Evolutionary conservation across 768 basidiomycete genomes (phyloP).

Genomic region (Tricholoma flavovirens): DNA sequence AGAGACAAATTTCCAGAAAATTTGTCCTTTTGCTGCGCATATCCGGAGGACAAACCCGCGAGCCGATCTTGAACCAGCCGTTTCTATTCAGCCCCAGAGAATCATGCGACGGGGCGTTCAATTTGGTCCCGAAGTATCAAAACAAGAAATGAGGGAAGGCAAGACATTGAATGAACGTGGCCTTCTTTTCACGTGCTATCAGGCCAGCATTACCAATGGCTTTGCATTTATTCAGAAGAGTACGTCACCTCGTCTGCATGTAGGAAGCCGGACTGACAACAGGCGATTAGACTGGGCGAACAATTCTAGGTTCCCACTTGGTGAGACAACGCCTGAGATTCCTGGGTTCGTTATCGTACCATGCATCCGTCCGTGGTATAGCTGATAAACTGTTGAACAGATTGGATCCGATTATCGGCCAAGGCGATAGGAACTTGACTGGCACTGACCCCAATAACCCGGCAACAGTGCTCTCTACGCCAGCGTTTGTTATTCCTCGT

Average conservation of each 20-base stretch:
- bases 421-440: conserved; percentile 19
- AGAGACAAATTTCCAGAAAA: conserved; percentile 28
- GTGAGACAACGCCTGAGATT: conserved; percentile 19
- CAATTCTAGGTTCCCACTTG: conserved; percentile 29
- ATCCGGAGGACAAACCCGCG: conserved; percentile 43
- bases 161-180: conserved; percentile 43
- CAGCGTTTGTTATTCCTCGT: conserved; percentile 37
- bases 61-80: conserved; percentile 29
- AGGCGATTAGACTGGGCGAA: conserved; percentile 32
- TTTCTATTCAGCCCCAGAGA: conserved; percentile 25
- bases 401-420: conserved; percentile 45
- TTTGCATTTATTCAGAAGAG: conserved; percentile 40
- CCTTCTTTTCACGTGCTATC: conserved; percentile 40
- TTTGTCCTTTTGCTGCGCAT: conserved; percentile 45
- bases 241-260: conserved; percentile 15
- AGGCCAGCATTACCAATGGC: conserved; percentile 33
- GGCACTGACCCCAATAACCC: conserved; percentile 30
- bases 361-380: background rate
- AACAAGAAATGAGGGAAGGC: conserved; percentile 25
- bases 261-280: background rate
- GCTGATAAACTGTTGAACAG: conserved; percentile 21
- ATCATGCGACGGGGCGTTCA: conserved; percentile 41
- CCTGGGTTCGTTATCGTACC: conserved; percentile 24
- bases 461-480: conserved; percentile 24
- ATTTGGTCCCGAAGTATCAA: conserved; percentile 47